Evolutionary conservation across 1,139 yeast genomes (phyloP).

Genomic region (Candida sojae): DNA sequence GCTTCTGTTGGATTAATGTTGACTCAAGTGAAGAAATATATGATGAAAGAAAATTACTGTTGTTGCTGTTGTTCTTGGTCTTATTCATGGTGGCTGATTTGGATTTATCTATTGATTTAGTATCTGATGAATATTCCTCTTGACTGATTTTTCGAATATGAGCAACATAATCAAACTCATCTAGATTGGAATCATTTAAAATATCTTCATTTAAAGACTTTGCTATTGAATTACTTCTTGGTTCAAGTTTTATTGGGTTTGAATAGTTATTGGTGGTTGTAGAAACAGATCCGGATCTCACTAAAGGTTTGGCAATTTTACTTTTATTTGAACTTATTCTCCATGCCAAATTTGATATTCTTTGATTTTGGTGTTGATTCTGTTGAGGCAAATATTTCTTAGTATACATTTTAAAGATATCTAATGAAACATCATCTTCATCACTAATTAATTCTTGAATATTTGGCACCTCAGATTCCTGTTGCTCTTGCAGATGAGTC

Average conservation of each 20-base stretch:
- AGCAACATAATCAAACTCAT: conserved; percentile 51
- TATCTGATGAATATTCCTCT: conserved; percentile 30
- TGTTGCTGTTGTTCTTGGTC: conserved; percentile 3
- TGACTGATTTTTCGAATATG: conserved; percentile 47
- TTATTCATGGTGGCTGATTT: background rate
- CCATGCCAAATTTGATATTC: conserved; percentile 51
- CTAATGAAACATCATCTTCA: conserved; percentile 14
- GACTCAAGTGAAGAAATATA: conserved; percentile 44
- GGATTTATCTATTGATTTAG: conserved; percentile 1
- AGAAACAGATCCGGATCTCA: conserved; percentile 3
- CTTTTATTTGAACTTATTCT: conserved; percentile 24
- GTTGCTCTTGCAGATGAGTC: conserved; percentile 2
- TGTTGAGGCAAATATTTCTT: conserved; percentile 38
- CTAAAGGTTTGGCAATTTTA: conserved; percentile 26
- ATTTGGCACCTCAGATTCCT: conserved; percentile 7
- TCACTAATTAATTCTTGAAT: conserved; percentile 12
- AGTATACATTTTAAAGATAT: conserved; percentile 39
- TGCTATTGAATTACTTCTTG: conserved; percentile 8
- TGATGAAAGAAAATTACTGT: conserved; percentile 35
- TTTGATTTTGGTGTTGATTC: conserved; percentile 28
- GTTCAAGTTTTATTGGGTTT: conserved; percentile 7
- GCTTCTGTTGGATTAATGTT: conserved; percentile 28
- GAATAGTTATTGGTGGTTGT: background rate
- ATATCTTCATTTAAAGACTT: conserved; percentile 1
- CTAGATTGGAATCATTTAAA: conserved; percentile 30